A percentile compares a stretch with the other conserved stretches of the same genome.
Evolutionary conservation across 2,329 filamentous ascomycete genomes (phyloP).

Genomic region (Apiospora malaysiana): DNA sequence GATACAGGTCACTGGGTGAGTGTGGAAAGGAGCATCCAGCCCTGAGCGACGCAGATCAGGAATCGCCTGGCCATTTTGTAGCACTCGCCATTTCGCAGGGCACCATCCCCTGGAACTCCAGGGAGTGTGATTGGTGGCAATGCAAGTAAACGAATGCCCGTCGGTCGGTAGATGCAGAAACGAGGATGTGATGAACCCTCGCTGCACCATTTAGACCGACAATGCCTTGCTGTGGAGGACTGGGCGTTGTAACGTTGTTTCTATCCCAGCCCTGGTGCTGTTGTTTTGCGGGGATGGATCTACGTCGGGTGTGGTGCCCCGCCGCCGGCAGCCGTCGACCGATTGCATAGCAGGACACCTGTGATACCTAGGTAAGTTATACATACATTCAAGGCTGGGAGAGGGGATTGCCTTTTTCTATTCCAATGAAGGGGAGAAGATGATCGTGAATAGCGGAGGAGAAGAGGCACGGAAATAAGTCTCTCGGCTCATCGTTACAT

Average conservation of each 20-base stretch:
- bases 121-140: background rate
- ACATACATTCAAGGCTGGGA: background rate
- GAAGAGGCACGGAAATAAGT: no score
- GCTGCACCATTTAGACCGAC: background rate
- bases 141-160: background rate
- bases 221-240: background rate
- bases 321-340: background rate
- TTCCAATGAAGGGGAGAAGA: no score
- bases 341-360: background rate
- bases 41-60: background rate
- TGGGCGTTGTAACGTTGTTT: conserved; percentile 9
- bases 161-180: background rate
- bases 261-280: background rate
- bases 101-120: background rate
- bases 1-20: background rate
- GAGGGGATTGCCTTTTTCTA: background rate
- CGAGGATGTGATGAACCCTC: background rate
- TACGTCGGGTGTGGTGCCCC: background rate
- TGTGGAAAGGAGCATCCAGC: rapidly evolving
- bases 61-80: background rate
- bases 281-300: background rate
- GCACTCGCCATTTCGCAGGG: background rate
- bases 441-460: no score
- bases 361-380: background rate
- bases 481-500: no score